Conservation (phyloP, 2,329 filamentous ascomycete species). For the Exophiala viscosa region DNA sequence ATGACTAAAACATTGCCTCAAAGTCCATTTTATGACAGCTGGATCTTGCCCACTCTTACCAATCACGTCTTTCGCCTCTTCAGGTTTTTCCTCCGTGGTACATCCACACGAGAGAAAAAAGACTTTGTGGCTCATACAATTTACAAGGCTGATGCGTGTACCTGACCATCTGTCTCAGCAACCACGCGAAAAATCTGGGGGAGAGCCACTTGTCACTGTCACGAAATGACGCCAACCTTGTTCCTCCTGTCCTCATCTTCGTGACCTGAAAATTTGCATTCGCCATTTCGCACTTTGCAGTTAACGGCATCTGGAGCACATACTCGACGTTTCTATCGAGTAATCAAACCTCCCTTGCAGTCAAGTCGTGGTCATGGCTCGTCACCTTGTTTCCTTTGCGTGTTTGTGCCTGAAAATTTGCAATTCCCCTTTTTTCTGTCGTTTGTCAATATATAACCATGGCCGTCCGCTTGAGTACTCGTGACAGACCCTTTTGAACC, state of each 20-base stretch:
- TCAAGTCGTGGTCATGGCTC: no score
- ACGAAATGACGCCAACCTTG: conserved; percentile 6
- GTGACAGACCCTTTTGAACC: not conserved
- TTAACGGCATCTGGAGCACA: conserved; percentile 23
- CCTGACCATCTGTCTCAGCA: no score
- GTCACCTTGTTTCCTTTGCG: not conserved
- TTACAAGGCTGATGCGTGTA: not conserved
- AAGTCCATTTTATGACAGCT: conserved; percentile 2
- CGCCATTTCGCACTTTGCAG: conserved; percentile 20
- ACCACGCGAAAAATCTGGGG: conserved; percentile 5
- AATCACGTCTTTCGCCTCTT: conserved; percentile 1
- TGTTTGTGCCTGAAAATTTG: conserved; percentile 3
- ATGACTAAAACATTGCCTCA: conserved; percentile 21
- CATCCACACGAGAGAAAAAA: no score
- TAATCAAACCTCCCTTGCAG: conserved; percentile 5
- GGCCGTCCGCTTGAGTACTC: not conserved
- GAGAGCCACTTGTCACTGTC: conserved; percentile 1
- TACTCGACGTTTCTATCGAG: conserved; percentile 15
- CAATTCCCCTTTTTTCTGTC: not conserved
- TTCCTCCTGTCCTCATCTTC: conserved; percentile 4
- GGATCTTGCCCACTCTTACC: conserved; percentile 3
- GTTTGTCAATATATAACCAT: conserved; percentile 7
- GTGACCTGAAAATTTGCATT: conserved; percentile 25
- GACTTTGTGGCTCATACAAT: not conserved
- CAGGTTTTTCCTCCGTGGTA: no score